Evolutionary conservation across 2,329 filamentous ascomycete genomes (phyloP).

Genomic region (Aurifilum marmelostoma): DNA sequence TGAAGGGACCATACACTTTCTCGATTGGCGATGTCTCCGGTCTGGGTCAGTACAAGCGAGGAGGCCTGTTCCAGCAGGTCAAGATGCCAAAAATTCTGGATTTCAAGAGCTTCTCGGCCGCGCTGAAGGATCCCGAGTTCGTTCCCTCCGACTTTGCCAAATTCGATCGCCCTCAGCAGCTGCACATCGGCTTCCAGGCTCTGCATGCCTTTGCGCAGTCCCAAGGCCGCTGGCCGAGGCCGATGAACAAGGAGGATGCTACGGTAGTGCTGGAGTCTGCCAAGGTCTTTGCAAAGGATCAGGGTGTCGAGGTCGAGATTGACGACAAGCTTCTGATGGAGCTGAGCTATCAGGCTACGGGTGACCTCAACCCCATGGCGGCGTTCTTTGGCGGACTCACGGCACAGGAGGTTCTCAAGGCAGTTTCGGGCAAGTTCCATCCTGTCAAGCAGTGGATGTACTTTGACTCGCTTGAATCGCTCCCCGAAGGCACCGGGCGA

Average conservation of each 20-base stretch:
- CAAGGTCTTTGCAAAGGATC: conserved; percentile 72
- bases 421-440: conserved; percentile 95
- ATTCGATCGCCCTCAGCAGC: conserved; percentile 89
- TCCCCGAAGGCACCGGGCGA: conserved; percentile 74
- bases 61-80: conserved; percentile 91
- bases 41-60: conserved; percentile 83
- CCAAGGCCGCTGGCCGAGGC: conserved; percentile 75
- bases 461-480: conserved; percentile 95
- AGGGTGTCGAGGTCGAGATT: conserved; percentile 79
- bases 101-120: conserved; percentile 79
- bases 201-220: conserved; percentile 81
- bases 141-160: conserved; percentile 96
- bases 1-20: conserved; percentile 97
- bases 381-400: conserved; percentile 93
- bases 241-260: conserved; percentile 85
- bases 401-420: conserved; percentile 94
- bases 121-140: conserved; percentile 86
- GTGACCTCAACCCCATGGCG: conserved; percentile 89
- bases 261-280: conserved; percentile 75
- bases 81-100: conserved; percentile 96
- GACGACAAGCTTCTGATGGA: conserved; percentile 93
- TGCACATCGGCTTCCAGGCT: conserved; percentile 91
- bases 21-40: conserved; percentile 91
- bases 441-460: conserved; percentile 97
- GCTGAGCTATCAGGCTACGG: conserved; percentile 89